These are phyloP conservation scores for Jaltomata sinuosa DNA, from an alignment of 257 asterid species.

Conservation along the genomic window DNA sequence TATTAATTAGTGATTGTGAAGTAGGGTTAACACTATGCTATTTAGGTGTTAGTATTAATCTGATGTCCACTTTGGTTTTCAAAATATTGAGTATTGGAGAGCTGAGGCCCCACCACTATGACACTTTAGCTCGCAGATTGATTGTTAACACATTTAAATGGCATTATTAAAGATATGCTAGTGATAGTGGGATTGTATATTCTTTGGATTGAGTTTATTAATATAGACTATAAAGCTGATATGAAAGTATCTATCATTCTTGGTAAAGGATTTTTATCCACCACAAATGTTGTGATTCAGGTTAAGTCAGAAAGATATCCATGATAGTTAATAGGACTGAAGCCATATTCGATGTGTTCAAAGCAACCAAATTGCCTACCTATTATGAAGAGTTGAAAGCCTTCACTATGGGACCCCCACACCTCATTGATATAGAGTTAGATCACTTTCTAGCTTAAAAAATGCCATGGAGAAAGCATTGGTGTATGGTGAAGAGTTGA, in stretches of 20 bases:
- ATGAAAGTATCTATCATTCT: background rate
- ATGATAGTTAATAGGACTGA: background rate
- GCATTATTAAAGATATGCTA: background rate
- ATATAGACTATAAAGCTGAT: background rate
- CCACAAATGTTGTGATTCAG: too few relatives aligned
- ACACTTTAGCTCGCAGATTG: background rate
- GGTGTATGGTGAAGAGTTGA: too few relatives aligned
- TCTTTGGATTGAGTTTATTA: background rate
- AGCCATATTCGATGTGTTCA: too few relatives aligned
- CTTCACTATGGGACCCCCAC: too few relatives aligned
- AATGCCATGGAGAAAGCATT: too few relatives aligned
- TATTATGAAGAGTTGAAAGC: background rate
- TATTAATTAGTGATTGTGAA: background rate
- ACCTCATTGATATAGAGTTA: background rate
- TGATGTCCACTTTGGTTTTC: too few relatives aligned
- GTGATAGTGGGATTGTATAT: background rate
- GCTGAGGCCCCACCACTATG: background rate
- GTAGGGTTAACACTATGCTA: background rate
- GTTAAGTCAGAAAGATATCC: background rate
- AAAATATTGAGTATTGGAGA: background rate
- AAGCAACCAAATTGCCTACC: background rate
- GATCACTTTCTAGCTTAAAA: background rate
- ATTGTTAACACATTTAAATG: background rate
- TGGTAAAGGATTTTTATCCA: background rate
- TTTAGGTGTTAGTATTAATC: background rate